Conservation (phyloP, 2,329 filamentous ascomycete species). For the Colletotrichum camelliae region DNA sequence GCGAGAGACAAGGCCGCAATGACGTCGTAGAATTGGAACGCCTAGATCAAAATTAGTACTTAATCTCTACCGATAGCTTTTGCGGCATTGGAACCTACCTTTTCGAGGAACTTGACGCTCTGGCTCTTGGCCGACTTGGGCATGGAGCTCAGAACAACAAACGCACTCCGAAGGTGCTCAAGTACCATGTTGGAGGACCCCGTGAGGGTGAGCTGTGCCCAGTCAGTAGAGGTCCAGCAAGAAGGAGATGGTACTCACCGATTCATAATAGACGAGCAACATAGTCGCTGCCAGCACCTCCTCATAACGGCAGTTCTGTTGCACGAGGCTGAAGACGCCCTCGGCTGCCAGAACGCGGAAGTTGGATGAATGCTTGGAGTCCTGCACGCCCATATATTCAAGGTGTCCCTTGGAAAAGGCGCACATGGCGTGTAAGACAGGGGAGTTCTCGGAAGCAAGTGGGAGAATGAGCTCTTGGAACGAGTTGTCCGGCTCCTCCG, state of each 20-base stretch:
- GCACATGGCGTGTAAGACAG: constrained; percentile 82
- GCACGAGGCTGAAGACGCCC: constrained; percentile 56
- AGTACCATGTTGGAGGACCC: constrained; percentile 64
- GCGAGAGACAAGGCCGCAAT: constrained; percentile 66
- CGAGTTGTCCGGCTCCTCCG: constrained; percentile 65
- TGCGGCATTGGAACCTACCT: constrained; percentile 41
- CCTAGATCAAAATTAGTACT: constrained; percentile 39
- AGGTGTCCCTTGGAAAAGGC: constrained; percentile 84
- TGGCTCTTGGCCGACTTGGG: constrained; percentile 48
- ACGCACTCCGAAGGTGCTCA: constrained; percentile 64
- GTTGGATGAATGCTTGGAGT: constrained; percentile 56
- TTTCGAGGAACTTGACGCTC: constrained; percentile 62
- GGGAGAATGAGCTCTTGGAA: constrained; percentile 67
- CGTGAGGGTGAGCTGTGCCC: constrained; percentile 57
- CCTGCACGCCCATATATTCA: constrained; percentile 64
- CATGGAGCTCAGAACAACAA: constrained; percentile 61
- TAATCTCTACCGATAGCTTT: not conserved
- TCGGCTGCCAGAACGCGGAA: constrained; percentile 65
- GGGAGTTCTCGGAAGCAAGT: constrained; percentile 55
- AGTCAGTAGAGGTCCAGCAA: not conserved
- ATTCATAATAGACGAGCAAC: constrained; percentile 64
- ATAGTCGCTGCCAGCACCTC: constrained; percentile 66
- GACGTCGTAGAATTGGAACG: constrained; percentile 69
- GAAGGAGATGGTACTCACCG: not conserved
- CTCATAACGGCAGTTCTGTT: constrained; percentile 53